Conservation (phyloP, 2,329 filamentous ascomycete species). For the Exophiala phaeomuriformis region DNA sequence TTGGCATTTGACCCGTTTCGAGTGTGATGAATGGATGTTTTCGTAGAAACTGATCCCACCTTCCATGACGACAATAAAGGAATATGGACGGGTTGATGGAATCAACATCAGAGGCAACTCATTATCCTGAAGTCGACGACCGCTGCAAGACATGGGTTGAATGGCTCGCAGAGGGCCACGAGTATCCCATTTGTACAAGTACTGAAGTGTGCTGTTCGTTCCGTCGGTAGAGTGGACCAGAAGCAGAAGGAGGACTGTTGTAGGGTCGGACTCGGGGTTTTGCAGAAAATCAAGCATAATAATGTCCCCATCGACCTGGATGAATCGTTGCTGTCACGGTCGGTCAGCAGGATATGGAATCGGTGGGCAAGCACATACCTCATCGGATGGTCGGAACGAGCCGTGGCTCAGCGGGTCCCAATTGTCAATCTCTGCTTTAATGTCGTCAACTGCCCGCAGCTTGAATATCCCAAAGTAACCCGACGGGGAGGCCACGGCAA, state of each 20-base stretch:
- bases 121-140: conserved; percentile 31
- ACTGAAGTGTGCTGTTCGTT: conserved; percentile 36
- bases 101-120: conserved; percentile 63
- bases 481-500: conserved; percentile 64
- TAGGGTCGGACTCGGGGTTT: conserved; percentile 57
- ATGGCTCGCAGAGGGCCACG: conserved; percentile 20
- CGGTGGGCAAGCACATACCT: conserved; percentile 36
- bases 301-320: conserved; percentile 62
- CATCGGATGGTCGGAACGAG: conserved; percentile 49
- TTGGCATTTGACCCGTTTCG: conserved; percentile 19
- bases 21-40: conserved; percentile 32
- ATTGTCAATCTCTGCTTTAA: conserved; percentile 37
- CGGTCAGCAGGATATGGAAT: conserved; percentile 1
- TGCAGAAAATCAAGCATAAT: conserved; percentile 81
- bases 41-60: conserved; percentile 47
- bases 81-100: conserved; percentile 61
- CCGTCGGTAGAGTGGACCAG: conserved; percentile 42
- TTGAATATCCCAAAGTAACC: conserved; percentile 65
- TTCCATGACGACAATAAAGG: conserved; percentile 63
- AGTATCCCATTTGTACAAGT: conserved; percentile 51
- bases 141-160: conserved; percentile 25
- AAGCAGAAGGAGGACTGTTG: conserved; percentile 70
- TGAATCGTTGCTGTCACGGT: conserved; percentile 39
- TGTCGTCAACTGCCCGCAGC: conserved; percentile 52
- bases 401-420: conserved; percentile 35